Conservation (phyloP, 169 alveolate genomes). For the Cryptosporidium ryanae region DNA sequence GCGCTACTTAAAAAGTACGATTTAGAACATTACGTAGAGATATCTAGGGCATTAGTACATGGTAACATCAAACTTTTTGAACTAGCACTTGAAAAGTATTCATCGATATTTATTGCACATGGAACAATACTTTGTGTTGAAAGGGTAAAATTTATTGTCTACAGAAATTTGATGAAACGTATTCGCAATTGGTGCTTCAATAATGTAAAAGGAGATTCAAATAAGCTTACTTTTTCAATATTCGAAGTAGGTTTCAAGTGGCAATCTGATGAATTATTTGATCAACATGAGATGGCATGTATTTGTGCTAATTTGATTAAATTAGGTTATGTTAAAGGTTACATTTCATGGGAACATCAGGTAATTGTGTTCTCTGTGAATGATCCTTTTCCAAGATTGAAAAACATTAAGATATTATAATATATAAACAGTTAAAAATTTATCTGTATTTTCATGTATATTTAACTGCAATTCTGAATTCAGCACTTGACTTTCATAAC, state of each 20-base stretch:
- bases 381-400: slow-evolving; percentile 83
- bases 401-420: slow-evolving; percentile 9
- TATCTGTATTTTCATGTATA: too few species aligned
- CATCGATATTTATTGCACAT: slow-evolving; percentile 79
- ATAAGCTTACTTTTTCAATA: slow-evolving; percentile 56
- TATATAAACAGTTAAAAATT: neutral
- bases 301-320: slow-evolving; percentile 85
- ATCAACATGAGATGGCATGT: slow-evolving; percentile 84
- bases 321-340: slow-evolving; percentile 86
- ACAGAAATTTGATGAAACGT: slow-evolving; percentile 83
- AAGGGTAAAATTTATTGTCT: slow-evolving; percentile 83
- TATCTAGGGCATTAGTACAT: slow-evolving; percentile 79
- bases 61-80: slow-evolving; percentile 82
- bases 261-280: slow-evolving; percentile 74
- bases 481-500: neutral
- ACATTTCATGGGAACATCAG: slow-evolving; percentile 87
- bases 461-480: neutral
- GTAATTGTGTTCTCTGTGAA: slow-evolving; percentile 84
- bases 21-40: slow-evolving; percentile 81
- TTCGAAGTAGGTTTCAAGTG: slow-evolving; percentile 72
- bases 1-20: slow-evolving; percentile 80
- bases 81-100: slow-evolving; percentile 77
- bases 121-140: slow-evolving; percentile 88
- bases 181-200: slow-evolving; percentile 67
- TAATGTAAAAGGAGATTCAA: slow-evolving; percentile 40